These are phyloP conservation scores for Penicillium chermesinum DNA, from an alignment of 495 filamentous ascomycete species.

Conservation along the genomic window DNA sequence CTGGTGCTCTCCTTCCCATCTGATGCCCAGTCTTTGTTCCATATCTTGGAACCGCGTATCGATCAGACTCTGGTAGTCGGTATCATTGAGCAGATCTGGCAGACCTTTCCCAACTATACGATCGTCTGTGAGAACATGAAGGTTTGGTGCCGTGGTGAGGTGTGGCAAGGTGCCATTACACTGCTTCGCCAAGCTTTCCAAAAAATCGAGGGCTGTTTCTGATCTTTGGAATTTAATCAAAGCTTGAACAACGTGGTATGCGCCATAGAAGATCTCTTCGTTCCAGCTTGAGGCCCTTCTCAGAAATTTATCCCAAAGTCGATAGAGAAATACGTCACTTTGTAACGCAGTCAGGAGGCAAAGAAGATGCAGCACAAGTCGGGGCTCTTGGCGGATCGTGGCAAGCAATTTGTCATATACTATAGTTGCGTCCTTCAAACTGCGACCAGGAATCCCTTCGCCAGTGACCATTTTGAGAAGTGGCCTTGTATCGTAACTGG, in stretches of 20 bases:
- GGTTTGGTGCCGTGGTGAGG: constrained; percentile 14
- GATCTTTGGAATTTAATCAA: constrained; percentile 14
- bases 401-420: constrained; percentile 21
- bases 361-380: constrained; percentile 9
- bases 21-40: constrained; percentile 28
- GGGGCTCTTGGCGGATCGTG: not conserved
- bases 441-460: constrained; percentile 7
- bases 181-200: constrained; percentile 25
- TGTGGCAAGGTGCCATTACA: constrained; percentile 20
- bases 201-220: constrained; percentile 16
- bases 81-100: constrained; percentile 16
- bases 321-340: constrained; percentile 9
- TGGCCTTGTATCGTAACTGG: constrained; percentile 15
- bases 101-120: constrained; percentile 13
- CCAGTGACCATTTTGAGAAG: constrained; percentile 27
- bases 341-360: constrained; percentile 20
- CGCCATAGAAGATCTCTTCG: constrained; percentile 6
- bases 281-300: constrained; percentile 1
- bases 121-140: constrained; percentile 18
- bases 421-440: not conserved
- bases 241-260: constrained; percentile 22
- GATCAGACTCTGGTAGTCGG: constrained; percentile 22
- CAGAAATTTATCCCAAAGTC: constrained; percentile 21
- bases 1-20: constrained; percentile 14
- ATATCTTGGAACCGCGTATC: constrained; percentile 20